phyloP scores from a whole-genome alignment of 1,284 basidiomycete species.

The Sanguinoderma infundibulare region DNA sequence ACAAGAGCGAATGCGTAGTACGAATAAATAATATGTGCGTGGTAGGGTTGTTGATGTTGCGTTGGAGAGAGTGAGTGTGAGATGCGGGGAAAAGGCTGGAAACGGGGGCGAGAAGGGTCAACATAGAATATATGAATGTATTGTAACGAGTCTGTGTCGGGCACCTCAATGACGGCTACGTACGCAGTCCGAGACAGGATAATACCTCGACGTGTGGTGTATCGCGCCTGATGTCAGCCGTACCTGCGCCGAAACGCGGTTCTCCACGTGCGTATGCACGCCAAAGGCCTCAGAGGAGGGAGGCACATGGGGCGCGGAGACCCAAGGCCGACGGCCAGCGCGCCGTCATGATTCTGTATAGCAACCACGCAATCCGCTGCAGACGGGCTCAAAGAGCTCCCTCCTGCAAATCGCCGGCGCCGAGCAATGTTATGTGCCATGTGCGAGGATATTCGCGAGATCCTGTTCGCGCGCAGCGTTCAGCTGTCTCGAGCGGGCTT shows the following conservation, averaged over 20 bases:
- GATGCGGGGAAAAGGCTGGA: background rate
- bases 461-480: constrained; percentile 80
- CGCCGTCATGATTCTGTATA: background rate
- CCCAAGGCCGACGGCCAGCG: background rate
- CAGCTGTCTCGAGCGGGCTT: constrained; percentile 82
- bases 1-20: constrained; percentile 10
- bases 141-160: background rate
- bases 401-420: background rate
- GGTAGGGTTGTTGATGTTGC: background rate
- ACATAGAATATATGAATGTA: background rate
- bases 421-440: constrained; percentile 24
- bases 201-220: background rate
- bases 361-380: background rate
- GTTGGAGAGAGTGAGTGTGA: background rate
- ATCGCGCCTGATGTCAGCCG: background rate
- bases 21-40: constrained; percentile 15
- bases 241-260: background rate
- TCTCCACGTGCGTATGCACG: background rate
- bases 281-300: background rate
- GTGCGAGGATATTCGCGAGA: constrained; percentile 64
- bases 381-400: background rate
- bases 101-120: background rate
- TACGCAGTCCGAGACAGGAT: background rate
- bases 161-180: background rate
- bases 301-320: background rate